Base-by-base conservation (phyloP, 345 rosid species). In the Corchorus olitorius region DNA sequence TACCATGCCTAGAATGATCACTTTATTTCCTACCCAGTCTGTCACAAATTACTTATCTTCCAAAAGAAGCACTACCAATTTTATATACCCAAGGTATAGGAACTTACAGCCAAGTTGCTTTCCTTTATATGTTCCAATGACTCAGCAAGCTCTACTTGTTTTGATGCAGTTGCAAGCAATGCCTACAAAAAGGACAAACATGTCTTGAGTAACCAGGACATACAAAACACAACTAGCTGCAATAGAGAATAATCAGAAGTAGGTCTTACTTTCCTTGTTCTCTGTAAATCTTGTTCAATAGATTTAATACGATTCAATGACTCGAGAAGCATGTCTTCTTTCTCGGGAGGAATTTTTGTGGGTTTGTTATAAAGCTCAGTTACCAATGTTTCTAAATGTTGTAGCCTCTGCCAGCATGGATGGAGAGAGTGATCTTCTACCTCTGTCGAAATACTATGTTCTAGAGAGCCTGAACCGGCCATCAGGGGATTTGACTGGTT, bases 361-460 rank as follows among this genome's bases (percentile, higher is more conserved):
- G 89, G 97, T 79, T 84, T 93, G 59, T 83, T 87, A 73, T 49
- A 80, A 71, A 93, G 87, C 69, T 90, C 98, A 65, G 87, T 80
- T 20, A 95, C 92, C 91, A 89, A 71, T 12, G 71, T 75, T 84
- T 95, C 99, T 77, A 95, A 83, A 59, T 85, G 81, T 69, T 88
- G 94, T 87, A 95, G 90, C 83, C 98, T 92, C 77, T 88, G 82
- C 92, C 91, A 93, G 83, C 95, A 91, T 17, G 98, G 97, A 81
- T 86, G 85, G 39, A 92, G 72, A 35, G 83, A 71, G 59, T 87
- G 85, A 71, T 83, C 83, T 81, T 88, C 84, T 73, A 82, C 80
- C 82, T 83, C 79, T 34, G 77, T 82, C 63, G 82, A 77, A 76
- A 53, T 73, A 7, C 70, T 59, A 65, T 75, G 70, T 61, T 75